Evolutionary conservation across 2,329 filamentous ascomycete genomes (phyloP).

Genomic region (Calonectria henricotiae): DNA sequence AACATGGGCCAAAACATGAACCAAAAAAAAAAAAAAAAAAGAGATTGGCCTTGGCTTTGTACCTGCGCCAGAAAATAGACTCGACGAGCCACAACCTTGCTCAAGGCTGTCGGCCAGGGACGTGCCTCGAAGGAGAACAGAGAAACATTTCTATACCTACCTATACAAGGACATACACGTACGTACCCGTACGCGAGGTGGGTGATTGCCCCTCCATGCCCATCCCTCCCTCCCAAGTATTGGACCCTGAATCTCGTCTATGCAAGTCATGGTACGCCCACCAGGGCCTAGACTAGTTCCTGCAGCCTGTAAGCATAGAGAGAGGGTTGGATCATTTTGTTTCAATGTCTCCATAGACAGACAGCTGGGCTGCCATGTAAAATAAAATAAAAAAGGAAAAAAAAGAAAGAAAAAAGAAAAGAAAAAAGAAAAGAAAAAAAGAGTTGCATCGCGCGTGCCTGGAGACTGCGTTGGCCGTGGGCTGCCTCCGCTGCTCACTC

Average conservation of each 20-base stretch:
- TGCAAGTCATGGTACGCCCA: constrained; percentile 11
- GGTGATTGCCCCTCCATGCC: not conserved
- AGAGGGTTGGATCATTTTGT: too few relatives aligned
- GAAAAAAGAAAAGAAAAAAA: too few relatives aligned
- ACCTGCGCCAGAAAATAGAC: constrained; percentile 7
- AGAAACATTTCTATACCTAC: not conserved
- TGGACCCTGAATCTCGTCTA: constrained; percentile 1
- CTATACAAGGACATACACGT: not conserved
- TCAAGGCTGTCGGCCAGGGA: not conserved
- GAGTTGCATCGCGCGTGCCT: too few relatives aligned
- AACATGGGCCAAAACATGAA: too few relatives aligned
- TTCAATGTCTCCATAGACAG: too few relatives aligned
- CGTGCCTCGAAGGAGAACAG: not conserved
- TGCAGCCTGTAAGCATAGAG: not conserved
- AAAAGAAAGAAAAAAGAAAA: too few relatives aligned
- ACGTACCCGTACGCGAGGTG: constrained; percentile 1
- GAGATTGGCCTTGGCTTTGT: too few relatives aligned
- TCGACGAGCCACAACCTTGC: not conserved
- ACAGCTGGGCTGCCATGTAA: too few relatives aligned
- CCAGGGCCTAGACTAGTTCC: constrained; percentile 5
- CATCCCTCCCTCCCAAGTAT: not conserved
- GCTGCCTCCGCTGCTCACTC: constrained; percentile 36
- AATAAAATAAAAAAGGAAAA: too few relatives aligned
- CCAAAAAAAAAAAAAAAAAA: too few relatives aligned
- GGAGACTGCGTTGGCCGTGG: not conserved